Percentiles rank a stretch among this genome's conserved stretches.
Conservation (phyloP, 164 flowering plant genomes). For the Dillenia suffruticosa region DNA sequence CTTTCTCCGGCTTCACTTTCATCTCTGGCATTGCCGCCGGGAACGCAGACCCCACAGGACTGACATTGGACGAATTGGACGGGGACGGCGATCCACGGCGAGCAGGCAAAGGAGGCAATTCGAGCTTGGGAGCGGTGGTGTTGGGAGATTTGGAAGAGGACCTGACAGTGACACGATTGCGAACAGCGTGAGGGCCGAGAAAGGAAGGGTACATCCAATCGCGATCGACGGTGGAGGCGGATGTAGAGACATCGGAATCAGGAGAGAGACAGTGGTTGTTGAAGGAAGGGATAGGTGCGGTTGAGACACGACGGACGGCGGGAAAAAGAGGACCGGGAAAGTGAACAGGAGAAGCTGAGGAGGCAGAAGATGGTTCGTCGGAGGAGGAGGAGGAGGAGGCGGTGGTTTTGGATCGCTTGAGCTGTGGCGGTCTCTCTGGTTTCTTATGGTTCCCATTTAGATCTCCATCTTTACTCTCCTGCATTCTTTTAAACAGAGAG, state of each 20-base stretch:
- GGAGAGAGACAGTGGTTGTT: slow-evolving; percentile 11
- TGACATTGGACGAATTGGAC: slow-evolving; percentile 1
- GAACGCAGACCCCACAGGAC: slow-evolving; percentile 3
- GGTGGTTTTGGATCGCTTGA: slow-evolving; percentile 45
- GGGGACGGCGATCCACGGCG: slow-evolving; percentile 15
- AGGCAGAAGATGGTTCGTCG: too few species aligned
- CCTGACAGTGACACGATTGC: slow-evolving; percentile 29
- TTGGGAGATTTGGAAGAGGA: slow-evolving; percentile 1
- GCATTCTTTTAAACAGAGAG: too few species aligned
- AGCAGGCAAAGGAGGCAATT: slow-evolving; percentile 22
- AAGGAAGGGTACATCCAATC: slow-evolving; percentile 69
- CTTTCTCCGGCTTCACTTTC: slow-evolving; percentile 19
- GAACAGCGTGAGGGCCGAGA: slow-evolving; percentile 50
- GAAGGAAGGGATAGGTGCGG: slow-evolving; percentile 20
- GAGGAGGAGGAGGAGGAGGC: slow-evolving; percentile 11
- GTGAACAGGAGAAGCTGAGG: slow-evolving; percentile 14
- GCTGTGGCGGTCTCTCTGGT: slow-evolving; percentile 37
- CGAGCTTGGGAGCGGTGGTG: slow-evolving; percentile 19
- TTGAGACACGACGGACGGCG: slow-evolving; percentile 40
- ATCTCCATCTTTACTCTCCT: slow-evolving; percentile 4
- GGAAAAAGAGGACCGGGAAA: slow-evolving; percentile 40
- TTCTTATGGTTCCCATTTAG: slow-evolving; percentile 9
- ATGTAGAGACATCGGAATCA: slow-evolving; percentile 11
- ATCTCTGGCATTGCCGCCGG: slow-evolving; percentile 8
- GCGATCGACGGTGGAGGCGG: slow-evolving; percentile 28